These are phyloP conservation scores for Boletus rubroflammeus DNA, from an alignment of 768 basidiomycete species.

Conservation along the genomic window DNA sequence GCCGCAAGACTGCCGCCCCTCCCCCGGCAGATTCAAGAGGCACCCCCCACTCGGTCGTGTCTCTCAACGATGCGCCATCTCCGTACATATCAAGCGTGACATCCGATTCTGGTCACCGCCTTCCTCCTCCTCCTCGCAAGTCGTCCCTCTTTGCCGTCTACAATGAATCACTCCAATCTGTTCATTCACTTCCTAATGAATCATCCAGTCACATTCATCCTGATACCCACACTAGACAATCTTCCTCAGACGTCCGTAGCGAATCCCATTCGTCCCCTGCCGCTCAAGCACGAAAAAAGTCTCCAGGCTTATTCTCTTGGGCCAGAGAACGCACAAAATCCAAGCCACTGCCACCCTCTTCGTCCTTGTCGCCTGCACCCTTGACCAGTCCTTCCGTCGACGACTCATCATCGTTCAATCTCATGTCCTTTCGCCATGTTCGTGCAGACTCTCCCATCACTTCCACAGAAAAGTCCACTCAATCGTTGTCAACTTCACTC, in stretches of 20 bases:
- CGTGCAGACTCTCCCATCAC: constrained; percentile 40
- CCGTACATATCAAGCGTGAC: constrained; percentile 35
- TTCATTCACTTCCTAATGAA: constrained; percentile 57
- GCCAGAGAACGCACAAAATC: constrained; percentile 37
- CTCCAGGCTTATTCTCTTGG: constrained; percentile 36
- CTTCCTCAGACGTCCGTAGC: constrained; percentile 10
- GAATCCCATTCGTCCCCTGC: constrained; percentile 14
- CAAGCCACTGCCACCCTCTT: constrained; percentile 25
- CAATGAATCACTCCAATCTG: constrained; percentile 46
- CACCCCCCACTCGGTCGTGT: constrained; percentile 4
- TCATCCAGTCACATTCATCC: constrained; percentile 18
- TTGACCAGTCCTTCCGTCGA: constrained; percentile 21
- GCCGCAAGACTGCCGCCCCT: constrained; percentile 31
- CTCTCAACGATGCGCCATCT: constrained; percentile 27
- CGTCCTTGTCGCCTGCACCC: constrained; percentile 34
- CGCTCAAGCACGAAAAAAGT: constrained; percentile 29
- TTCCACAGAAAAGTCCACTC: constrained; percentile 19
- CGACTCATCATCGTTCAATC: constrained; percentile 53
- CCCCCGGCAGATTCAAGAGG: constrained; percentile 7
- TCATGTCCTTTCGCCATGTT: constrained; percentile 72
- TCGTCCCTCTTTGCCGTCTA: constrained; percentile 62
- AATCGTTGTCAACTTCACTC: constrained; percentile 22
- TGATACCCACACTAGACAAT: constrained; percentile 20
- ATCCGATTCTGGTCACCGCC: constrained; percentile 43
- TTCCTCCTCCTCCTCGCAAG: constrained; percentile 58